Base-by-base conservation (phyloP, 495 filamentous ascomycete genomes). In the Aspergillus bertholletiae region DNA sequence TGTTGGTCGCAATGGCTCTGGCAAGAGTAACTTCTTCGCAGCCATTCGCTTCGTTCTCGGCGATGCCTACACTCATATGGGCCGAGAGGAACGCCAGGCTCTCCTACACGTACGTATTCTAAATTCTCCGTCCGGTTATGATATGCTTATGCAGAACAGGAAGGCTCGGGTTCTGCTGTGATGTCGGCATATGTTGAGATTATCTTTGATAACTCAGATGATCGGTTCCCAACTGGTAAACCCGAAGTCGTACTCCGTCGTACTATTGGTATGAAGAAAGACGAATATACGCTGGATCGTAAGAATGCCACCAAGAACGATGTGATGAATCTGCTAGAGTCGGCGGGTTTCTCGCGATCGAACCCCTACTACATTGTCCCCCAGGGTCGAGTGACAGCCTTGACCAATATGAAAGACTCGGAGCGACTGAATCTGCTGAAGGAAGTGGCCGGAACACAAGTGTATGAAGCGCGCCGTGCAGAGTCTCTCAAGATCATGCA, bases 361-460 rank as follows among this genome's bases (percentile, higher is more conserved):
- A 99, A 99, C 69, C 94, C 94, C 20, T 99, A 97, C 76, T 99
- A 97, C 66, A 99, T 99, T 59, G 94, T 99, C 1, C 94, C 95
- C 2, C 94, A 99, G 65, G 94, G 94, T 28, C 88, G 95, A 55
- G 92, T 99, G 47, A 97, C 95, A 0, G 86, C 89, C 21, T 80
- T 99, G 60, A 99, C 94, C 20, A 99, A 97, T 64, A 97, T 97
- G 95, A 96, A 96, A 68, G 94, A 99, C 64, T 81, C 83, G 1
- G 92, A 96, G 62, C 80, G 94, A 49, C 67, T 99, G 56, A 90
- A 86, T 47, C 74, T 99, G 24, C 74, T 99, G 50, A 99, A 99
- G 70, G 93, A 99, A 62, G 95, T 99, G 20, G 95, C 94, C 2
- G 94, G 94, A 41, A 97, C 94, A 5, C 90, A 96, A 63, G 90